Conservation (phyloP, 2,329 filamentous ascomycete genomes). For the Macrophomina tecta region DNA sequence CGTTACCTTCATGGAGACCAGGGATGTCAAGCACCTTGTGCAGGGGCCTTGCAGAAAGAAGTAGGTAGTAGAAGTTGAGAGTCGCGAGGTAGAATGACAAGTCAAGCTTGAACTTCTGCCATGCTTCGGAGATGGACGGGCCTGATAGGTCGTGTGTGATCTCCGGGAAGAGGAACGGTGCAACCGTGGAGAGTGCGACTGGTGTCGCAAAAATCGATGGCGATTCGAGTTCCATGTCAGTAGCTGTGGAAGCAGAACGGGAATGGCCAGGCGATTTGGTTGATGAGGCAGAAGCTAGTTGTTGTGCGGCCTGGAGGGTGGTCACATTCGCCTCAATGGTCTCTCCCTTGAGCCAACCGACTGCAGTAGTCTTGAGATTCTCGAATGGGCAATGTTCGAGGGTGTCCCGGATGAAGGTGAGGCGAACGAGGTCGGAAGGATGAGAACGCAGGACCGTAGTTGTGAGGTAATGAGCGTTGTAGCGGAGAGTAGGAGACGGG, state of each 20-base stretch:
- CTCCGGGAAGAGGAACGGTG: slow-evolving; percentile 60
- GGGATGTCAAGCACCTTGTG: slow-evolving; percentile 55
- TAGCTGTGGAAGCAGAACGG: slow-evolving; percentile 25
- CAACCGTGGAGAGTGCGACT: slow-evolving; percentile 53
- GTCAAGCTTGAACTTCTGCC: slow-evolving; percentile 57
- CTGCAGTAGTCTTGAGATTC: slow-evolving; percentile 62
- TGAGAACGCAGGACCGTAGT: slow-evolving; percentile 59
- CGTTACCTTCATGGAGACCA: slow-evolving; percentile 47
- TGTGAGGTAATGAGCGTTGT: slow-evolving; percentile 56
- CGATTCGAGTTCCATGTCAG: slow-evolving; percentile 23
- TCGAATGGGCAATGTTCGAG: slow-evolving; percentile 61
- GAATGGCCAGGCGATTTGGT: slow-evolving; percentile 28
- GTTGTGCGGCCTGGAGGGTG: slow-evolving; percentile 27
- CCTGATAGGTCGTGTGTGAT: slow-evolving; percentile 50
- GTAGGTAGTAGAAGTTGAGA: slow-evolving; percentile 65
- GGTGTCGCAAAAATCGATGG: slow-evolving; percentile 55
- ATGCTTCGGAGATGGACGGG: slow-evolving; percentile 38
- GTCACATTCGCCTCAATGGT: slow-evolving; percentile 56
- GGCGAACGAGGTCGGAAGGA: slow-evolving; percentile 57
- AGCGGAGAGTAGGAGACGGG: slow-evolving; percentile 53
- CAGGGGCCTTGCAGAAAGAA: slow-evolving; percentile 57
- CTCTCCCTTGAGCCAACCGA: slow-evolving; percentile 67
- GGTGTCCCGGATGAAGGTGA: slow-evolving; percentile 61
- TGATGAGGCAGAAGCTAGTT: slow-evolving; percentile 31
- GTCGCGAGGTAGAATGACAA: slow-evolving; percentile 61